phyloP scores from a whole-genome alignment of 257 asterid species.

The Misopates orontium region DNA sequence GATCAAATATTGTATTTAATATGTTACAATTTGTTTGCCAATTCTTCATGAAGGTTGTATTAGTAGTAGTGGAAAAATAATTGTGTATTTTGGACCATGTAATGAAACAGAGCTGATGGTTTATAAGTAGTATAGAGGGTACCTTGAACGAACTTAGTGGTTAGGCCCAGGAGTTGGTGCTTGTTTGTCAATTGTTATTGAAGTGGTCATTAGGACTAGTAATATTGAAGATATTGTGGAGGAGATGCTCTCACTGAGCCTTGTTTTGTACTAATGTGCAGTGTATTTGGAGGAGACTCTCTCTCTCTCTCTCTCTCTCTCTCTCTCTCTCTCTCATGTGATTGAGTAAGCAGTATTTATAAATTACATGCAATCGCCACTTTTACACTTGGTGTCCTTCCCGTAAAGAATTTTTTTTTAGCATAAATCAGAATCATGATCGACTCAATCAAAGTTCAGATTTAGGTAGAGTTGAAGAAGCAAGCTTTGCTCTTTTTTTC shows the following conservation, averaged over 20 bases:
- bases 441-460: too few species aligned
- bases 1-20: conserved; percentile 4
- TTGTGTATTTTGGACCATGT: not conserved
- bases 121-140: not conserved
- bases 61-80: not conserved
- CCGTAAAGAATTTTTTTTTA: too few species aligned
- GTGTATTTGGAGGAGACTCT: too few species aligned
- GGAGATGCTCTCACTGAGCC: not conserved
- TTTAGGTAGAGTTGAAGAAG: too few species aligned
- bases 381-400: not conserved
- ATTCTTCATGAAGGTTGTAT: not conserved
- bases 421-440: not conserved
- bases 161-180: too few species aligned
- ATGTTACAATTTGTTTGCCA: too few species aligned
- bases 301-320: not conserved
- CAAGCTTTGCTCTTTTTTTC: too few species aligned
- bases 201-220: too few species aligned
- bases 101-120: conserved; percentile 13
- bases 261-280: not conserved
- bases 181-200: too few species aligned
- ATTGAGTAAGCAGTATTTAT: conserved; percentile 3
- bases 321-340: not conserved
- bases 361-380: too few species aligned
- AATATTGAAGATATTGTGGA: conserved; percentile 21
- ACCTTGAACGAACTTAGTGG: not conserved